These are phyloP conservation scores for Talaromyces atroroseus DNA, from an alignment of 2,329 filamentous ascomycete species.

Conservation along the genomic window DNA sequence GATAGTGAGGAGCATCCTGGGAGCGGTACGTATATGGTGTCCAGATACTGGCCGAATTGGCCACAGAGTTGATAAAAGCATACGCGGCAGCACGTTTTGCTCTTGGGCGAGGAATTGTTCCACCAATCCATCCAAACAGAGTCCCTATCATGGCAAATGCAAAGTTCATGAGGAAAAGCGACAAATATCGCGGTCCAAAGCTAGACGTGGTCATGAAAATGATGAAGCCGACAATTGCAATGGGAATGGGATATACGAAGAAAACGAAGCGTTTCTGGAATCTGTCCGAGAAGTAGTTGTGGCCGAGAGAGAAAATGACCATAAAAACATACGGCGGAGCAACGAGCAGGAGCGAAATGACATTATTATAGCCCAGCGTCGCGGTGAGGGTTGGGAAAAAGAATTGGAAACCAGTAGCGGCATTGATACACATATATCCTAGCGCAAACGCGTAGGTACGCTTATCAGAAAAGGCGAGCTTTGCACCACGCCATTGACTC, in stretches of 20 bases:
- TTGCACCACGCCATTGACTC: conserved; percentile 46
- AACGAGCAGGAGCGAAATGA: conserved; percentile 47
- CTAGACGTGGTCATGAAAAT: conserved; percentile 50
- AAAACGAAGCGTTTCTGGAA: conserved; percentile 47
- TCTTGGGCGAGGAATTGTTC: conserved; percentile 47
- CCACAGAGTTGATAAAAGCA: conserved; percentile 52
- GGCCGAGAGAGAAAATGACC: conserved; percentile 44
- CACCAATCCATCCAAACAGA: conserved; percentile 47
- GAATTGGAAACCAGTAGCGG: conserved; percentile 50
- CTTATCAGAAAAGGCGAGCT: conserved; percentile 47
- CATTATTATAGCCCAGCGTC: conserved; percentile 41
- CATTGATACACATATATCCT: conserved; percentile 46
- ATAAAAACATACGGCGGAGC: conserved; percentile 52
- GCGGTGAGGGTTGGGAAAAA: conserved; percentile 51
- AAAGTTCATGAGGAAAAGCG: conserved; percentile 52
- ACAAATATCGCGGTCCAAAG: conserved; percentile 53
- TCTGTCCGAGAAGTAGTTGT: conserved; percentile 43
- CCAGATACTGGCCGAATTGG: conserved; percentile 51
- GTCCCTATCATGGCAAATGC: conserved; percentile 53
- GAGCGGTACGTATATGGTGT: conserved; percentile 46
- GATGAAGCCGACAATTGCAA: conserved; percentile 48
- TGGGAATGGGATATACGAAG: conserved; percentile 48
- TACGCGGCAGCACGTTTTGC: conserved; percentile 52
- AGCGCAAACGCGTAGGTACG: conserved; percentile 44
- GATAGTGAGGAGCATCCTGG: conserved; percentile 36